Percentiles rank a stretch among this genome's conserved stretches.
phyloP scores from a whole-genome alignment of 768 basidiomycete species.

The Piloderma croceum region DNA sequence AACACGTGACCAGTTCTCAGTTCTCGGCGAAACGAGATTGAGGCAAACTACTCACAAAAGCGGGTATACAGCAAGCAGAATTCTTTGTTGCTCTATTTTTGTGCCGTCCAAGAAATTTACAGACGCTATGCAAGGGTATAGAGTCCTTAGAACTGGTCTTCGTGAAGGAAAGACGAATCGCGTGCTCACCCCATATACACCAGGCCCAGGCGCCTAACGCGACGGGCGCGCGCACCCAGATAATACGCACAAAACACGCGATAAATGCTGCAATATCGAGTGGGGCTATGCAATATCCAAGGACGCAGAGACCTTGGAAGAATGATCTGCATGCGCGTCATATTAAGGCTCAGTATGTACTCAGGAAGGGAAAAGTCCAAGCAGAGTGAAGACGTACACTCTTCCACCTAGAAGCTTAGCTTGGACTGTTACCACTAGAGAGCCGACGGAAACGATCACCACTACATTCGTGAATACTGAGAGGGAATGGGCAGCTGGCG shows the following conservation, averaged over 20 bases:
- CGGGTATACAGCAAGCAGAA: slow-evolving; percentile 94
- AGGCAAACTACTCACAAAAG: slow-evolving; percentile 55
- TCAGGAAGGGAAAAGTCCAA: background rate
- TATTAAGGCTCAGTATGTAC: slow-evolving; percentile 1
- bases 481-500: slow-evolving; percentile 75
- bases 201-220: slow-evolving; percentile 87
- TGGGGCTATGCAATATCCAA: slow-evolving; percentile 94
- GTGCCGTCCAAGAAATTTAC: slow-evolving; percentile 96
- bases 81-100: slow-evolving; percentile 84
- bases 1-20: slow-evolving; percentile 7
- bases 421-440: slow-evolving; percentile 89
- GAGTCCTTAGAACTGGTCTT: background rate
- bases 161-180: background rate
- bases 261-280: slow-evolving; percentile 87
- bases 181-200: slow-evolving; percentile 90
- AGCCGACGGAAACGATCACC: slow-evolving; percentile 86
- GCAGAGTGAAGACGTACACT: slow-evolving; percentile 48
- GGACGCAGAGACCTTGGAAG: slow-evolving; percentile 91
- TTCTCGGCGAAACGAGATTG: background rate
- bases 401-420: slow-evolving; percentile 85
- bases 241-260: slow-evolving; percentile 75
- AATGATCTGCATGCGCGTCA: slow-evolving; percentile 78
- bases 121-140: slow-evolving; percentile 50
- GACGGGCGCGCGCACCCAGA: slow-evolving; percentile 84
- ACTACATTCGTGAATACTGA: slow-evolving; percentile 93